These are phyloP conservation scores for Phytophthora palmivora DNA, from an alignment of 352 stramenopile species.

Conservation along the genomic window DNA sequence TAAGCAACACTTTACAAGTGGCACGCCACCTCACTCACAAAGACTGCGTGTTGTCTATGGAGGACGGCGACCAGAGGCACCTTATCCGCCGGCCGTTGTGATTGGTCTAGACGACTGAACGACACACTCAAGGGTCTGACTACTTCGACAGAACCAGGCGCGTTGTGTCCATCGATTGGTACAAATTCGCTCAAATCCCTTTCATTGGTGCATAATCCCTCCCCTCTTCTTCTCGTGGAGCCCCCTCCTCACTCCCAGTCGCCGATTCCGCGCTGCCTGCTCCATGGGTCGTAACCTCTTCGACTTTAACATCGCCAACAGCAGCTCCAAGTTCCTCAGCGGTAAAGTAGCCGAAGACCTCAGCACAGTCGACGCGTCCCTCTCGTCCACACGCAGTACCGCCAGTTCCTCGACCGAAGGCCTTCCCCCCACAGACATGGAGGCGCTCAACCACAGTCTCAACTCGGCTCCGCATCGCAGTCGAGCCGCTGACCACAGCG, in stretches of 20 bases:
- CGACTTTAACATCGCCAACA: slow-evolving; percentile 49
- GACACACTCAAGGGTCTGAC: slow-evolving; percentile 18
- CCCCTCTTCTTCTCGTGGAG: slow-evolving; percentile 9
- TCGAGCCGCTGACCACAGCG: slow-evolving; percentile 30
- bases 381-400: slow-evolving; percentile 40
- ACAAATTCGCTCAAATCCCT: neutral
- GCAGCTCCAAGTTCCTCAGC: slow-evolving; percentile 46
- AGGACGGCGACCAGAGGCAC: slow-evolving; percentile 18
- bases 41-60: neutral
- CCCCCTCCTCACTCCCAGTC: slow-evolving; percentile 18
- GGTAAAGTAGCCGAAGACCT: slow-evolving; percentile 17
- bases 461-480: slow-evolving; percentile 15
- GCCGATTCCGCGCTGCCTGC: slow-evolving; percentile 7
- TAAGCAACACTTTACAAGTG: slow-evolving; percentile 19
- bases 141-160: slow-evolving; percentile 16
- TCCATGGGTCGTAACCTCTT: slow-evolving; percentile 50
- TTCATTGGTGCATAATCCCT: slow-evolving; percentile 21
- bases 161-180: neutral
- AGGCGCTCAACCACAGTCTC: slow-evolving; percentile 33
- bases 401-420: slow-evolving; percentile 34
- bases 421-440: slow-evolving; percentile 24
- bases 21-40: slow-evolving; percentile 4
- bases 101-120: slow-evolving; percentile 16
- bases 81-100: slow-evolving; percentile 12
- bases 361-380: slow-evolving; percentile 20